Evolutionary conservation across 2,329 filamentous ascomycete species (phyloP), one percentile per base, ranked within the genome.

Genomic region (Trematosphaeria pertusa): DNA sequence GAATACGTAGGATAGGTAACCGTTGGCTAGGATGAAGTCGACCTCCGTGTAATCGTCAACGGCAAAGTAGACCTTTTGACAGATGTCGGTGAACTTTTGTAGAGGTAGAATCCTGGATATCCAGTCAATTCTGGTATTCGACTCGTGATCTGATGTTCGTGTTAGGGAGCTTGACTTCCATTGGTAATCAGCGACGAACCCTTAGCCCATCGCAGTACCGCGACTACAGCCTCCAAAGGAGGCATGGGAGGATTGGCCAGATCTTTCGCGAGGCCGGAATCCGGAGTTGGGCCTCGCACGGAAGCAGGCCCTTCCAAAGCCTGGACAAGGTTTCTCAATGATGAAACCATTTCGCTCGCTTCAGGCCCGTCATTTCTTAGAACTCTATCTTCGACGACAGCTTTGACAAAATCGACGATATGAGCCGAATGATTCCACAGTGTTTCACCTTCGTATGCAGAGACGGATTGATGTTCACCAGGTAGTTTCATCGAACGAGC

Each of bases 51-150:
- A 66, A 6, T 62, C 60, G 7, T 69, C 59, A 4, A 71, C 38
- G 1, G 67, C 61, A 37, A 74, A 74, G 43, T 68, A 74, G 10
- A 74, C 61, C 39, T 69, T 72, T 9, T 53, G 63, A 36, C 72
- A 74, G 3, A 67, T 65, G 1, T 72, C 58, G 1, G 63, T 56
- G 18, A 72, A 73, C 1, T 33, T 59, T 0, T 65, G 42, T 0
- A 71, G 50, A 1, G 73, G 67, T 11, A 74, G 61, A 4, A 74
- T 57, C 4, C 58, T 58, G 12, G 59, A 67, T 11, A 74, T 52
- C 59, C 69, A 70, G 1, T 28, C n/a, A 0, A 74, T 57, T 31
- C 62, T 58, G 5, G 50, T 42, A 37, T 65, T 58, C 1, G 17
- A 14, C 11, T 54, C 46, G 24, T 71, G 64, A 2, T 46, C 68